Evolutionary conservation across 1,284 basidiomycete species (phyloP), one percentile per base, ranked within the genome.

Genomic region (Xanthoconium separans): DNA sequence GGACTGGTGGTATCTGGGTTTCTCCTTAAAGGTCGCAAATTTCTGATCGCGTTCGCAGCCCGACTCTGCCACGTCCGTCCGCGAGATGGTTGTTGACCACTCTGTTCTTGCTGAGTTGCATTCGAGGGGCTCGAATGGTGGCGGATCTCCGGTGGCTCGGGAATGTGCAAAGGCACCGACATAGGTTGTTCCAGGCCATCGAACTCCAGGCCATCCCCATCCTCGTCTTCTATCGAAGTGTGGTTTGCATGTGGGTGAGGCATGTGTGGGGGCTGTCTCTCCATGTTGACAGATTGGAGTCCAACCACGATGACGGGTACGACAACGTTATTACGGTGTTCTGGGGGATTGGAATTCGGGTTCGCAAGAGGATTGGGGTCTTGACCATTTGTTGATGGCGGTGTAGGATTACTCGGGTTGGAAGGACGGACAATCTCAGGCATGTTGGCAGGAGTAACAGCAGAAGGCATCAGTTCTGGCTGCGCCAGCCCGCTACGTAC

Each of bases 301-400:
- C 89, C 89, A 31, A 91, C 89, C 48, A 91, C 82, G 57, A 91
- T 89, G 54, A 91, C 87, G 31, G 89, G 89, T 15, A 90, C 82
- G 27, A 91, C 83, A 34, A 82, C 75, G 61, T 73, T 79, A 57
- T 55, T 55, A 30, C 56, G 61, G 16, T 59, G 59, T 60, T 69
- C 67, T 44, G 61, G 41, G 10, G 36, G 15, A 48, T 50, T 50
- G 30, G 34, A 44, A 22, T 18, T 51, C 24, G 58, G 30, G 48
- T 44, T 61, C 24, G 61, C 47, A 36, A 50, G 43, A 45, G 55
- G 33, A 50, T 31, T 44, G 34, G 46, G 36, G 37, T 54, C 60
- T 55, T 58, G 64, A 37, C 42, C 54, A 56, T 47, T 55, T 55
- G 42, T 43, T 27, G 58, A 48, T 27, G 47, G 37, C 15, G 44